A percentile compares a stretch with the other conserved stretches of the same genome.
phyloP scores from a whole-genome alignment of 108 stramenopile species.

The Chaetoceros muelleri region DNA sequence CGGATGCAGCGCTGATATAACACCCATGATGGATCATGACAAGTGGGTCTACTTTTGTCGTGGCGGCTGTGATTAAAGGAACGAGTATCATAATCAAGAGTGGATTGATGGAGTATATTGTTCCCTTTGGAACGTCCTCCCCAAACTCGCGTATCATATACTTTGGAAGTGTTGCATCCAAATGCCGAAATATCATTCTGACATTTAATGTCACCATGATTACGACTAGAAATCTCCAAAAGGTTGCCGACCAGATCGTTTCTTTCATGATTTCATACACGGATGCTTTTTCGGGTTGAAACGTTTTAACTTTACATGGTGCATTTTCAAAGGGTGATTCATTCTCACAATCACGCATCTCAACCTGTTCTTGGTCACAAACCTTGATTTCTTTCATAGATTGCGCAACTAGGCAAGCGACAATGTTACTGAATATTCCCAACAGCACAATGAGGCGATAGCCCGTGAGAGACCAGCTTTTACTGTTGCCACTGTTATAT shows the following conservation, averaged over 20 bases:
- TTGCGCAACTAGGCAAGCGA: conserved; percentile 38
- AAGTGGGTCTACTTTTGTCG: conserved; percentile 46
- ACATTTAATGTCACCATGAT: conserved; percentile 74
- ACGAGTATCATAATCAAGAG: conserved; percentile 66
- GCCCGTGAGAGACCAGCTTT: conserved; percentile 37
- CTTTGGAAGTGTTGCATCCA: conserved; percentile 79
- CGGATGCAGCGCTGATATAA: conserved; percentile 55
- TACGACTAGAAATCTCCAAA: conserved; percentile 63
- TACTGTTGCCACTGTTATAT: conserved; percentile 1
- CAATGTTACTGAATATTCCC: conserved; percentile 43
- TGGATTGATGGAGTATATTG: conserved; percentile 74
- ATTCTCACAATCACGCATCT: neutral
- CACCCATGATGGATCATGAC: conserved; percentile 68
- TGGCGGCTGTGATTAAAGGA: conserved; percentile 62
- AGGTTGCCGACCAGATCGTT: conserved; percentile 39
- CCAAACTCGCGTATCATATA: conserved; percentile 79
- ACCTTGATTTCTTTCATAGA: conserved; percentile 63
- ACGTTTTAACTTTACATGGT: conserved; percentile 20
- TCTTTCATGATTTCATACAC: conserved; percentile 35
- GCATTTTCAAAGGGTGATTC: conserved; percentile 7
- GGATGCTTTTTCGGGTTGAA: conserved; percentile 38
- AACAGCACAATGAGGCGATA: conserved; percentile 61
- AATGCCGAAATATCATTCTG: conserved; percentile 71
- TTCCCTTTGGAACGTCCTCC: conserved; percentile 51
- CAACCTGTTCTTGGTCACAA: conserved; percentile 11